A percentile compares a stretch with the other conserved stretches of the same genome.
Evolutionary conservation across 192 early-diverging fungal genomes (phyloP).

Genomic region (Coemansia sp.): DNA sequence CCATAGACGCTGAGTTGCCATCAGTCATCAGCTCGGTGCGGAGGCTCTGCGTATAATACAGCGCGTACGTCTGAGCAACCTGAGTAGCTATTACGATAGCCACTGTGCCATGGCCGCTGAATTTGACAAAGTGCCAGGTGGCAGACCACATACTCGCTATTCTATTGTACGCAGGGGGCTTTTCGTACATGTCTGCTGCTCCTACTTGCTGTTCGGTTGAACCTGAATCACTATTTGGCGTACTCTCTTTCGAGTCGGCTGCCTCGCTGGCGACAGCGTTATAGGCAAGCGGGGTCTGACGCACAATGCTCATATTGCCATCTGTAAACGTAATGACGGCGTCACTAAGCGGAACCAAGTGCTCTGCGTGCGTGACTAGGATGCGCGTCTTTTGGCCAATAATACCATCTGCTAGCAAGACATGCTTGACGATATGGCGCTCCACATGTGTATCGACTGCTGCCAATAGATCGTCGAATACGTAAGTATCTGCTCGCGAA

Average conservation of each 20-base stretch:
- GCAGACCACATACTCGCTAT: background rate
- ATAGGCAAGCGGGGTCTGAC: constrained; percentile 9
- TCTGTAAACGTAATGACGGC: constrained; percentile 18
- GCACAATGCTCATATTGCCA: constrained; percentile 1
- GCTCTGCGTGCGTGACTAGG: constrained; percentile 60
- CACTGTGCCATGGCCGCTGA: constrained; percentile 21
- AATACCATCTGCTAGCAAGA: constrained; percentile 34
- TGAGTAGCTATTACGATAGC: constrained; percentile 4
- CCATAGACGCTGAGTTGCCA: constrained; percentile 21
- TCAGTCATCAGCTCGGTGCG: constrained; percentile 28
- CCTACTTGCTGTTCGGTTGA: background rate
- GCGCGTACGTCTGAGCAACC: constrained; percentile 1
- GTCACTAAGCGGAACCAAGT: constrained; percentile 27
- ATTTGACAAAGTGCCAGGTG: background rate
- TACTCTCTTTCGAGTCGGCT: background rate
- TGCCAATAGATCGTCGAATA: constrained; percentile 72
- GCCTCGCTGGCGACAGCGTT: background rate
- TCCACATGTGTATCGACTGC: constrained; percentile 69
- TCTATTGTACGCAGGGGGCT: background rate
- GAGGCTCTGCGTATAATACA: constrained; percentile 18
- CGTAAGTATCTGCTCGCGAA: constrained; percentile 61
- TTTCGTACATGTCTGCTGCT: background rate
- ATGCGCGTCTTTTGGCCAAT: constrained; percentile 52
- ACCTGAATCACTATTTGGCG: background rate
- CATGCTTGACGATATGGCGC: constrained; percentile 58